Conservation (phyloP, 2,329 filamentous ascomycete genomes). For the Hymenoscyphus fructigenus region DNA sequence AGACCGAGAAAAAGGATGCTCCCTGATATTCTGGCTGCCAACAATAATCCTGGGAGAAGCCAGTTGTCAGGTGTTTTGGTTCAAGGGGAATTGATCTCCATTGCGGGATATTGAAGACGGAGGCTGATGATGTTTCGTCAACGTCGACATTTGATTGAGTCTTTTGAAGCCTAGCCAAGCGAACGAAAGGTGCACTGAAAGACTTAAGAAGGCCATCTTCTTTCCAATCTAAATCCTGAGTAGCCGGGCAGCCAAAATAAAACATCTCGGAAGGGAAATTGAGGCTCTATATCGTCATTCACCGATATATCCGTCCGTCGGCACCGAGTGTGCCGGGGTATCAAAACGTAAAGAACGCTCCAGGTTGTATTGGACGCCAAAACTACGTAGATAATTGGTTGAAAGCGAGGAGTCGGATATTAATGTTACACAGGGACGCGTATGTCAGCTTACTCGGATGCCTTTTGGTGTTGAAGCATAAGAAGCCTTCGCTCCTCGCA, state of each 20-base stretch:
- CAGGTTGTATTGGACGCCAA: too few relatives aligned
- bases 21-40: conserved; percentile 35
- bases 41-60: conserved; percentile 50
- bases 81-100: conserved; percentile 57
- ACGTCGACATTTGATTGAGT: background rate
- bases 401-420: background rate
- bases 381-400: background rate
- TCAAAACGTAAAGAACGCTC: too few relatives aligned
- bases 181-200: conserved; percentile 44
- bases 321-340: background rate
- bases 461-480: background rate
- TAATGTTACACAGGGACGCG: background rate
- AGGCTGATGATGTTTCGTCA: background rate
- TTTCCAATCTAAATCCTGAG: conserved; percentile 51
- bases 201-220: conserved; percentile 48
- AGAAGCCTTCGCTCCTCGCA: background rate
- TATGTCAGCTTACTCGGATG: background rate
- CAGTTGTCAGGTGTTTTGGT: conserved; percentile 47
- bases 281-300: background rate
- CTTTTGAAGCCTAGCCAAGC: conserved; percentile 38
- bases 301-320: background rate
- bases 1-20: conserved; percentile 50
- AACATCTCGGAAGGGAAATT: background rate
- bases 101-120: conserved; percentile 11
- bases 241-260: background rate